These are phyloP conservation scores for Acer yangbiense DNA, from an alignment of 345 rosid species.

Conservation along the genomic window DNA sequence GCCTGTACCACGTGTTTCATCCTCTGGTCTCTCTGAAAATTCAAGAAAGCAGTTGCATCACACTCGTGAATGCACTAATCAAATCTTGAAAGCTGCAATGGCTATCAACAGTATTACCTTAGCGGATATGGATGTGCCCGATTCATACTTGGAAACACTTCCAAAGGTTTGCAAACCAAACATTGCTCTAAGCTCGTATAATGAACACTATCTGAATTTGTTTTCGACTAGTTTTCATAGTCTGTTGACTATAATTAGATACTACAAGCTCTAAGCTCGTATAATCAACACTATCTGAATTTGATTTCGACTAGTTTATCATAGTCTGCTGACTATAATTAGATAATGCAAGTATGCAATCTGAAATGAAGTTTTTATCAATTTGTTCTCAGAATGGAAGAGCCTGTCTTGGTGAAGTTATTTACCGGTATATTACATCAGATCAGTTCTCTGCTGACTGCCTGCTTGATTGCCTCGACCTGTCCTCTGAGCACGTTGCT, in stretches of 20 bases:
- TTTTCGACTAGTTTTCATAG: neutral
- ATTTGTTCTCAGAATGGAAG: constrained; percentile 72
- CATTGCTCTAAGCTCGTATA: neutral
- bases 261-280: neutral
- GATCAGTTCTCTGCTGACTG: constrained; percentile 83
- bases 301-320: neutral
- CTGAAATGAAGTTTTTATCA: constrained; percentile 1
- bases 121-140: constrained; percentile 93
- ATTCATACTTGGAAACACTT: constrained; percentile 78
- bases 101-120: constrained; percentile 72
- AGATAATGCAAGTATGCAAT: neutral
- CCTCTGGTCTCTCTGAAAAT: constrained; percentile 73
- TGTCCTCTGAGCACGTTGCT: constrained; percentile 83
- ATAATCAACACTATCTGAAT: neutral
- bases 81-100: constrained; percentile 96
- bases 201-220: neutral
- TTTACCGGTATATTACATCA: constrained; percentile 76
- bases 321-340: neutral
- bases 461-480: constrained; percentile 86
- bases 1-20: constrained; percentile 91
- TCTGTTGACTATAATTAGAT: neutral
- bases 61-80: constrained; percentile 73
- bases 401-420: constrained; percentile 80
- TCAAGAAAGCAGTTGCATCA: constrained; percentile 79
- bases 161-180: constrained; percentile 62